A percentile compares a stretch with the other conserved stretches of the same genome.
Conservation (phyloP, 2,329 filamentous ascomycete species). For the Cercospora zeae-maydis region DNA sequence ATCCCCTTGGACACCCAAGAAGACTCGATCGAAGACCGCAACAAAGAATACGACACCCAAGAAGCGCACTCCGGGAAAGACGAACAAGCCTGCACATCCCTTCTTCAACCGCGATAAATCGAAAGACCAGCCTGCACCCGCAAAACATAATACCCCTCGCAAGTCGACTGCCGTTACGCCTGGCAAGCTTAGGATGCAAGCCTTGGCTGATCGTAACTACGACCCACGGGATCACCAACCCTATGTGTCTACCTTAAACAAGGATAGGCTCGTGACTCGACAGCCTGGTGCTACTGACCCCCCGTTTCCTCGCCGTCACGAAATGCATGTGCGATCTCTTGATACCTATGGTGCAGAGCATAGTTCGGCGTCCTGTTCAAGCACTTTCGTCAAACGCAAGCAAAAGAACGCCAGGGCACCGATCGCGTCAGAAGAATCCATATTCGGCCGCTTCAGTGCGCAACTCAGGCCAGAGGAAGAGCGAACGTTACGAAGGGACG, state of each 20-base stretch:
- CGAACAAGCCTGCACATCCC: conserved; percentile 54
- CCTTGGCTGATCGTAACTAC: conserved; percentile 24
- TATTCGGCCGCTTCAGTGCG: conserved; percentile 23
- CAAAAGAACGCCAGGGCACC: conserved; percentile 29
- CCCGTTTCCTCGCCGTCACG: conserved; percentile 67
- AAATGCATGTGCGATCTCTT: conserved; percentile 59
- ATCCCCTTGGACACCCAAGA: conserved; percentile 7
- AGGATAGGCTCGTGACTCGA: conserved; percentile 46
- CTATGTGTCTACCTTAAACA: conserved; percentile 31
- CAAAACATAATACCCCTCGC: conserved; percentile 30
- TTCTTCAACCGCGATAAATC: conserved; percentile 62
- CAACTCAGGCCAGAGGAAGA: conserved; percentile 25
- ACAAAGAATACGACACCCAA: conserved; percentile 21
- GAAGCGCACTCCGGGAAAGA: conserved; percentile 27
- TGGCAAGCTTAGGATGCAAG: conserved; percentile 42
- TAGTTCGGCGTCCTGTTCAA: neutral
- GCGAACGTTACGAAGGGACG: conserved; percentile 27
- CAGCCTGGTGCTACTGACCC: conserved; percentile 65
- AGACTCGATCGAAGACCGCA: neutral
- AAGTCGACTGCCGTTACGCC: conserved; percentile 45
- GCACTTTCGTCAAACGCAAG: conserved; percentile 36
- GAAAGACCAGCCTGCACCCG: conserved; percentile 28
- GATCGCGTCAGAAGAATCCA: conserved; percentile 28
- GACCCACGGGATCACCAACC: conserved; percentile 22
- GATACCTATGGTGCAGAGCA: neutral